Evolutionary conservation across 2,329 filamentous ascomycete species (phyloP).

Genomic region (Cytospora leucostoma): DNA sequence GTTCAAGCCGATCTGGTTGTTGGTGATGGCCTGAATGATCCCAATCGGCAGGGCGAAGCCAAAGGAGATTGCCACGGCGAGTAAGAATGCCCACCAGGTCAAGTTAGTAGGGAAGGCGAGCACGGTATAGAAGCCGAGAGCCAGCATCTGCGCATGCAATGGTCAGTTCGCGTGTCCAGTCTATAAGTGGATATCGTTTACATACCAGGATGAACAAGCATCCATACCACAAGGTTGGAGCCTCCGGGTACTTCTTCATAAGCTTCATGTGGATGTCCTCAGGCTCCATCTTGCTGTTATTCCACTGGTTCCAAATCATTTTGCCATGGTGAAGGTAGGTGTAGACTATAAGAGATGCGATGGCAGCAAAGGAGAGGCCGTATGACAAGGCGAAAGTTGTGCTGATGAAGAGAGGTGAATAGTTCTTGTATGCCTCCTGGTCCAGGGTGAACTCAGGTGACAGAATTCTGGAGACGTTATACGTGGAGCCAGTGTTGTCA

Average conservation of each 20-base stretch:
- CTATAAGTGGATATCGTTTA: slow-evolving; percentile 19
- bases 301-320: slow-evolving; percentile 65
- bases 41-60: slow-evolving; percentile 67
- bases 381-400: slow-evolving; percentile 72
- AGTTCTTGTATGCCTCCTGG: slow-evolving; percentile 62
- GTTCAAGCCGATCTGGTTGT: slow-evolving; percentile 72
- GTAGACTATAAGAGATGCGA: slow-evolving; percentile 68
- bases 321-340: slow-evolving; percentile 67
- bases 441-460: slow-evolving; percentile 64
- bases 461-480: slow-evolving; percentile 66
- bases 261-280: slow-evolving; percentile 66
- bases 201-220: slow-evolving; percentile 56
- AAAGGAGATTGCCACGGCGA: slow-evolving; percentile 65
- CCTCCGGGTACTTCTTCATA: slow-evolving; percentile 64
- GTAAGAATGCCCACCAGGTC: slow-evolving; percentile 71
- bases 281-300: slow-evolving; percentile 58
- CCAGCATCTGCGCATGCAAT: slow-evolving; percentile 48
- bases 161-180: slow-evolving; percentile 20
- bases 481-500: slow-evolving; percentile 66
- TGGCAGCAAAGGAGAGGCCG: slow-evolving; percentile 71
- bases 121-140: slow-evolving; percentile 55
- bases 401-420: slow-evolving; percentile 70
- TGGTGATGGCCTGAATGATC: slow-evolving; percentile 70
- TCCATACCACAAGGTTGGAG: slow-evolving; percentile 66
- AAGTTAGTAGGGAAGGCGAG: slow-evolving; percentile 67